Evolutionary conservation across 805 yeast species (phyloP).

Genomic region (Novakomyces olei): DNA sequence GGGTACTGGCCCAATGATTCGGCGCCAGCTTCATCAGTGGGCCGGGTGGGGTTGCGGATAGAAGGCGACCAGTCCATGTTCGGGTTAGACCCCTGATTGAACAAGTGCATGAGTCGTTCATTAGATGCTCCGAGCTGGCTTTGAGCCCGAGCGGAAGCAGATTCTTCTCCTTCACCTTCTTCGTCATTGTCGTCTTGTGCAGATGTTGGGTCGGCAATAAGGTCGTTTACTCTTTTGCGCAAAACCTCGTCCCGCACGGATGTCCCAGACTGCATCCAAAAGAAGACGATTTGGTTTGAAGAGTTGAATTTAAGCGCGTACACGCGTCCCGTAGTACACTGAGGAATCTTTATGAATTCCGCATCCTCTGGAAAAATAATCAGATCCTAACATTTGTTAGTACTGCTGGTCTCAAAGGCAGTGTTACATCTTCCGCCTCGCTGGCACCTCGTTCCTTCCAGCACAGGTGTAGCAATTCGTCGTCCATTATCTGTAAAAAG

Average conservation of each 20-base stretch:
- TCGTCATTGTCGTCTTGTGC: no score
- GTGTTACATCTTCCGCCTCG: slow-evolving; percentile 3
- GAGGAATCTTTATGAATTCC: slow-evolving; percentile 43
- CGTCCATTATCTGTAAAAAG: not conserved
- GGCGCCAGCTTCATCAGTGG: no score
- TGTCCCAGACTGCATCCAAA: slow-evolving; percentile 55
- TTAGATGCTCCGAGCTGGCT: no score
- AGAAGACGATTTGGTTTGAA: slow-evolving; percentile 33
- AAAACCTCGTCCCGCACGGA: slow-evolving; percentile 33
- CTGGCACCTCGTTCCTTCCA: slow-evolving; percentile 3
- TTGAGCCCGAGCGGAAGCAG: no score
- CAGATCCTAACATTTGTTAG: slow-evolving; percentile 21
- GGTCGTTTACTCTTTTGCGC: slow-evolving; percentile 23
- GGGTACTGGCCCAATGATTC: no score
- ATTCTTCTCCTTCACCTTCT: no score
- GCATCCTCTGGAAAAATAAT: slow-evolving; percentile 72
- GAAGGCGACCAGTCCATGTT: no score
- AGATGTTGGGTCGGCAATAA: slow-evolving; percentile 25
- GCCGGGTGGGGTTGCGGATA: no score
- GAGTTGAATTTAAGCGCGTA: slow-evolving; percentile 41
- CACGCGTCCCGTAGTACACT: slow-evolving; percentile 60
- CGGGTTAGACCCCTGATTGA: no score
- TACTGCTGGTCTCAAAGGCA: not conserved
- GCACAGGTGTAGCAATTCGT: slow-evolving; percentile 3
- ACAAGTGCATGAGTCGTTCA: no score